phyloP scores from a whole-genome alignment of 164 flowering plant genomes.

The Amborella trichopoda region DNA sequence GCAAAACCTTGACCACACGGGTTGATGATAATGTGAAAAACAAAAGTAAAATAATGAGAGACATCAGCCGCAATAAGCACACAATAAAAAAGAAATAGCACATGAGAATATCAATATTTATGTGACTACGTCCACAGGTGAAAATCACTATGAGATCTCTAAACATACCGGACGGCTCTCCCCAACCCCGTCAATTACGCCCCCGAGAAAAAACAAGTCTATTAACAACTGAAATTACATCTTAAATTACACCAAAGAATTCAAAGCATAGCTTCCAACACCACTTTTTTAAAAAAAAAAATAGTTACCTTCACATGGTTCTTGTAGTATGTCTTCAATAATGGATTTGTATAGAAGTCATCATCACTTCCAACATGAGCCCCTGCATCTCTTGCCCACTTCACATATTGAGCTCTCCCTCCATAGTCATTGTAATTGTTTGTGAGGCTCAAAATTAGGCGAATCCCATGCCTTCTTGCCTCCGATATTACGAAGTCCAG shows the following conservation, averaged over 20 bases:
- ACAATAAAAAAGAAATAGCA: no score
- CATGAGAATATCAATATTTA: no score
- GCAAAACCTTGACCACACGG: no score
- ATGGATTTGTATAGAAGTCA: constrained; percentile 14
- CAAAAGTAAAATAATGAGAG: no score
- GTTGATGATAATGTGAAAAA: no score
- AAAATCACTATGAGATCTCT: no score
- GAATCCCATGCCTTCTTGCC: constrained; percentile 15
- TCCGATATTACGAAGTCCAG: constrained; percentile 23
- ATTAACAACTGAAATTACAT: no score
- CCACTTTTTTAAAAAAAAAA: not conserved
- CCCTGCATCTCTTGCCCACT: constrained; percentile 22
- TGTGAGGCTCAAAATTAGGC: constrained; percentile 18
- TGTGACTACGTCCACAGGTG: no score
- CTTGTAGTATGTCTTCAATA: constrained; percentile 14
- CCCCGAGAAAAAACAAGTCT: no score
- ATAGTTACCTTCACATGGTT: constrained; percentile 17
- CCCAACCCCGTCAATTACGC: no score
- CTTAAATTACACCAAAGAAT: not conserved
- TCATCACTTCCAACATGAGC: constrained; percentile 7
- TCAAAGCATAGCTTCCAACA: not conserved
- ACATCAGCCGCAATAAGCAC: no score
- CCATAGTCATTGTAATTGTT: constrained; percentile 22
- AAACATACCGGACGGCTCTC: no score
- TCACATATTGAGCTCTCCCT: constrained; percentile 20